Evolutionary conservation across 176 grass and related monocot species (phyloP), one percentile per base, ranked within the genome.

Genomic region (Thalia dealbata): DNA sequence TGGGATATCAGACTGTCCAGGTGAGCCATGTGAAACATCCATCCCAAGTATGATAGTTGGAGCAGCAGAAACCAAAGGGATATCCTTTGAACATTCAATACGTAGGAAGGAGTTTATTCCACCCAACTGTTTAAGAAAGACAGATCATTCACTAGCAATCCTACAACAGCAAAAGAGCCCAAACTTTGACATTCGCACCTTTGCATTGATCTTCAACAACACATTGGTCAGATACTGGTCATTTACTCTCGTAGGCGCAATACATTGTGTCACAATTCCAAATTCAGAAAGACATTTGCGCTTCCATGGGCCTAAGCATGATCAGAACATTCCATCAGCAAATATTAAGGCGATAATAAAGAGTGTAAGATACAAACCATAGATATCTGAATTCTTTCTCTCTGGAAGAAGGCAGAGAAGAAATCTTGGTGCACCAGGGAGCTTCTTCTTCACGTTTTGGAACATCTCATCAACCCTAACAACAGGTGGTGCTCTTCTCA

Each of bases 171-270:
- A 70, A 23, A 14, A 62, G 24, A 25, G 3, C n/a, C 58, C 72
- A 38, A 38, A 32, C 10, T 1, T 18, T 44, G 7, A 48, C 54
- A 71, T 23, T 63, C 7, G 14, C 14, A 99, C 95, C 83, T 99
- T 99, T 0, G 87, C 95, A 67, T 99, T 99, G 26, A 99, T 99
- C 63, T 99, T 99, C 8, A 99, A 56, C 0, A 99, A 58, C 7
- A 99, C 77, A 69, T 99, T 99, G 1, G 90, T 99, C 27, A 97
- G 56, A 67, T 97, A 97, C 19, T 97, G 89, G 52, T 97, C 93
- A 63, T 97, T 97, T 4, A 97, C 79, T 80, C 84, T 93, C 4
- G 51, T 86, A n/a, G 95, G 95, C 9, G 95, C 90, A 15, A 99
- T 82, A 67, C 95, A 93, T 44, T 99, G 95, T 21, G 95, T 93